Percentiles rank a stretch among this genome's conserved stretches.
phyloP scores from a whole-genome alignment of 139 green algal genomes.

The Raphidocelis subcapitata region DNA sequence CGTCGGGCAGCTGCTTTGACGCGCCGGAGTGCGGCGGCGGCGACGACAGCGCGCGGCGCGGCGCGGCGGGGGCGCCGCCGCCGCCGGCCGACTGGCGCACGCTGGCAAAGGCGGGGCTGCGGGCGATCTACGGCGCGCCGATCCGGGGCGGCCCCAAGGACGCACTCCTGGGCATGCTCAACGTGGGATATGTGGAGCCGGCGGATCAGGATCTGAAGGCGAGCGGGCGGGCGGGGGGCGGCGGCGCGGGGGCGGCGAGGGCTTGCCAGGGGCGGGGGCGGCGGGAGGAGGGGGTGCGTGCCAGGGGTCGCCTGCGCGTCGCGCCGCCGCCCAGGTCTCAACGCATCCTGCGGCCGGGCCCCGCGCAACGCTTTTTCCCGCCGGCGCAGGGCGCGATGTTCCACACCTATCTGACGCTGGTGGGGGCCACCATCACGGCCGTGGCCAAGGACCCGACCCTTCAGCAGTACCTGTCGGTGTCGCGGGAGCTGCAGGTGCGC shows the following conservation, averaged over 20 bases:
- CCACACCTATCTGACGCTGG: conserved; percentile 47
- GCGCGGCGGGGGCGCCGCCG: neutral
- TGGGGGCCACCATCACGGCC: conserved; percentile 41
- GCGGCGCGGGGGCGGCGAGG: neutral
- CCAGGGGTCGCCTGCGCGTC: neutral
- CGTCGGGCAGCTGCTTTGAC: conserved; percentile 24
- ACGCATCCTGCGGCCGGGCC: neutral
- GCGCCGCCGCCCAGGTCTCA: neutral
- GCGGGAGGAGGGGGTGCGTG: neutral
- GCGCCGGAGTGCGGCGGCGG: conserved; percentile 24
- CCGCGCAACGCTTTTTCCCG: neutral
- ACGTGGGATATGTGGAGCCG: conserved; percentile 38
- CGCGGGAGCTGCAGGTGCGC: conserved; percentile 15
- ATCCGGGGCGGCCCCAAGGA: conserved; percentile 33
- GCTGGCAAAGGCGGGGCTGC: neutral
- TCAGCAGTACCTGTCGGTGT: conserved; percentile 42
- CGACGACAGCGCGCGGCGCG: conserved; percentile 15
- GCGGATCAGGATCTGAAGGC: conserved; percentile 22
- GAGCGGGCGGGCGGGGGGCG: conserved; percentile 13
- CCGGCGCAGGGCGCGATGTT: conserved; percentile 33
- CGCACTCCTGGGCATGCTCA: conserved; percentile 40
- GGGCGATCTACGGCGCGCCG: conserved; percentile 33
- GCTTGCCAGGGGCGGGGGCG: neutral
- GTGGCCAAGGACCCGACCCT: conserved; percentile 51
- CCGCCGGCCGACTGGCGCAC: conserved; percentile 18